phyloP scores from a whole-genome alignment of 768 basidiomycete species.

The Phaeotremella fagi region DNA sequence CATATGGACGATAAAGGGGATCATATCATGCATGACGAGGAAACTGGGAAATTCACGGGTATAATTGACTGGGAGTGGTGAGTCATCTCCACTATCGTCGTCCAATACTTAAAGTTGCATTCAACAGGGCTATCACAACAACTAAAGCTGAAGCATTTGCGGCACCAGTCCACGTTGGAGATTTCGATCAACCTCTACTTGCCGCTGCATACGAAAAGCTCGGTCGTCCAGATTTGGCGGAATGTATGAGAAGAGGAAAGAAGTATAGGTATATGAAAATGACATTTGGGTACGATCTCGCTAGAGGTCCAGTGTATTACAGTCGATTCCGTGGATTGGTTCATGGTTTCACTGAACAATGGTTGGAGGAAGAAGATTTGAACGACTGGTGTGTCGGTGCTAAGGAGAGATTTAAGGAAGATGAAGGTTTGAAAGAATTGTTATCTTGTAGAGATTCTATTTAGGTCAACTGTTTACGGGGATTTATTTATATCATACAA shows the following conservation, averaged over 20 bases:
- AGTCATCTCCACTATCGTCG: no score
- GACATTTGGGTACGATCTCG: background rate
- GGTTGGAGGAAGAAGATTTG: background rate
- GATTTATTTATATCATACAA: no score
- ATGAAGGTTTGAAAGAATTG: background rate
- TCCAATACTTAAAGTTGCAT: background rate
- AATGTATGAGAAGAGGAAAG: background rate
- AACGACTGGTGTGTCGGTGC: background rate
- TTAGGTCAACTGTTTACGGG: no score
- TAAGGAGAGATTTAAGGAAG: background rate
- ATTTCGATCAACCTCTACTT: background rate
- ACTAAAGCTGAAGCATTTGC: background rate
- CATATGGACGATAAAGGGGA: slow-evolving; percentile 29
- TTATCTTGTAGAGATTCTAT: no score
- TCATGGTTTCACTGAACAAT: background rate
- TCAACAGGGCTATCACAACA: background rate
- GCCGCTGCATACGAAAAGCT: background rate
- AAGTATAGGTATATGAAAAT: background rate
- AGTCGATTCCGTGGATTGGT: background rate
- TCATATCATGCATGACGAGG: slow-evolving; percentile 36
- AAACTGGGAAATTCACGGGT: slow-evolving; percentile 22
- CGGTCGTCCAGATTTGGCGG: background rate
- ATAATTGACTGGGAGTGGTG: slow-evolving; percentile 44
- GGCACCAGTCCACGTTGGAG: background rate
- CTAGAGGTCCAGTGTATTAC: background rate